Conservation (phyloP, 805 yeast genomes). For the Dipodascopsis tothii region DNA sequence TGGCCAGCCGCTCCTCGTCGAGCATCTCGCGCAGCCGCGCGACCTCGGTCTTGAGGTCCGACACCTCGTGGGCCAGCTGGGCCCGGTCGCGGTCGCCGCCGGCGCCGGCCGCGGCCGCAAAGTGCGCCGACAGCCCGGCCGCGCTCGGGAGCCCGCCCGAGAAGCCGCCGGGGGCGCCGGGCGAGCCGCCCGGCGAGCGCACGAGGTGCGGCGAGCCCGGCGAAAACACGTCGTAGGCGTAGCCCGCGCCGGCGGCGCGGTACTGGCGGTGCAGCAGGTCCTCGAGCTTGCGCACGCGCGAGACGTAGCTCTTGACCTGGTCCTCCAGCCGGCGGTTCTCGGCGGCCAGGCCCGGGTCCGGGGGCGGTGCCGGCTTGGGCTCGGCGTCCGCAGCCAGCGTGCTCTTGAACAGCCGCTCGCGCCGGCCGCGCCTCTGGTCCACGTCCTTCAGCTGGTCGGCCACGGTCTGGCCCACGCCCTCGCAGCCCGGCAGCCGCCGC, state of each 20-base stretch:
- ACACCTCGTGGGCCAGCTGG: slow-evolving; percentile 1
- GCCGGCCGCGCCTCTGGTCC: slow-evolving; percentile 6
- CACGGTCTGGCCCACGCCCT: slow-evolving; percentile 28
- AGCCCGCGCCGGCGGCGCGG: slow-evolving; percentile 6
- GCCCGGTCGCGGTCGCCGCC: not conserved
- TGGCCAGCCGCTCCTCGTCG: slow-evolving; percentile 42
- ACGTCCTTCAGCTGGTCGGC: slow-evolving; percentile 27
- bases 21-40: slow-evolving; percentile 7
- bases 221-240: not conserved
- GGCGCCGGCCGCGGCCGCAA: no score
- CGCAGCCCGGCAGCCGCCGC: slow-evolving; percentile 22
- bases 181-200: not conserved
- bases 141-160: not conserved
- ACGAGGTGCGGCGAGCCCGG: not conserved
- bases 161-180: not conserved
- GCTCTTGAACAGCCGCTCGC: slow-evolving; percentile 12
- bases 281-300: slow-evolving; percentile 69
- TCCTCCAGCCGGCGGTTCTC: slow-evolving; percentile 29
- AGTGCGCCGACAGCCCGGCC: no score
- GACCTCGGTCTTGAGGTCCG: slow-evolving; percentile 9
- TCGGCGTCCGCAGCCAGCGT: not conserved
- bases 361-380: not conserved
- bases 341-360: not conserved
- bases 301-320: slow-evolving; percentile 54
- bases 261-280: slow-evolving; percentile 66